Conservation (phyloP, 495 filamentous ascomycete genomes). For the Daldinia concentrica region DNA sequence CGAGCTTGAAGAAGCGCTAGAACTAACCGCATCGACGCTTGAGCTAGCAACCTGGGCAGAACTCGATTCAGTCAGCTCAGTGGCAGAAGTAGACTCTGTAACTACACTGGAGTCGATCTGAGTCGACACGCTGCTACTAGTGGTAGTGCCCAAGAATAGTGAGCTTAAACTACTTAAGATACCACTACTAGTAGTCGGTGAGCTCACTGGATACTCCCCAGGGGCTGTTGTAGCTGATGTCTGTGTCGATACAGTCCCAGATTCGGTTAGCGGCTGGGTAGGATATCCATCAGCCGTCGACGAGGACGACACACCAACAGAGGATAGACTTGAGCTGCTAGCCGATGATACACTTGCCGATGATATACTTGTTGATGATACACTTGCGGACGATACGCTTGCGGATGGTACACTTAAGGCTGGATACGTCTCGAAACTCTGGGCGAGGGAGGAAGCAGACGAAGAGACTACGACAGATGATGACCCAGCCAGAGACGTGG, state of each 20-base stretch:
- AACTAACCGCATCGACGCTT: slow-evolving; percentile 1
- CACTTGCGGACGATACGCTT: background rate
- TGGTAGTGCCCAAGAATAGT: slow-evolving; percentile 36
- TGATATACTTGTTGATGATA: too few relatives aligned
- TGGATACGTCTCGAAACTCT: slow-evolving; percentile 16
- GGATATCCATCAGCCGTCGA: background rate
- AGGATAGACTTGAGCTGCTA: slow-evolving; percentile 10
- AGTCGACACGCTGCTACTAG: slow-evolving; percentile 4
- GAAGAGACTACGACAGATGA: slow-evolving; percentile 6
- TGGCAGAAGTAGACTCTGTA: background rate
- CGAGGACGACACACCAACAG: slow-evolving; percentile 1
- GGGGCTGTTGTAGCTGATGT: background rate
- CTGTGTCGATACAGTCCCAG: slow-evolving; percentile 4
- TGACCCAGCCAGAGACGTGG: slow-evolving; percentile 12
- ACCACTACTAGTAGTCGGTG: slow-evolving; percentile 33
- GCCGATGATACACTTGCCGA: slow-evolving; percentile 4
- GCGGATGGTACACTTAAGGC: slow-evolving; percentile 9
- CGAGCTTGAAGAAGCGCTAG: slow-evolving; percentile 16
- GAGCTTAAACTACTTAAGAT: slow-evolving; percentile 45
- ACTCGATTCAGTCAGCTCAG: background rate
- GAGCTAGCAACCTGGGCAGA: slow-evolving; percentile 8
- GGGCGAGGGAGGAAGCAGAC: slow-evolving; percentile 16
- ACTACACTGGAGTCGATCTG: background rate
- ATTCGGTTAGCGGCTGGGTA: slow-evolving; percentile 6
- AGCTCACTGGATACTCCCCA: slow-evolving; percentile 29